Conservation (phyloP, 257 asterid species). For the Solanum appendiculatum region DNA sequence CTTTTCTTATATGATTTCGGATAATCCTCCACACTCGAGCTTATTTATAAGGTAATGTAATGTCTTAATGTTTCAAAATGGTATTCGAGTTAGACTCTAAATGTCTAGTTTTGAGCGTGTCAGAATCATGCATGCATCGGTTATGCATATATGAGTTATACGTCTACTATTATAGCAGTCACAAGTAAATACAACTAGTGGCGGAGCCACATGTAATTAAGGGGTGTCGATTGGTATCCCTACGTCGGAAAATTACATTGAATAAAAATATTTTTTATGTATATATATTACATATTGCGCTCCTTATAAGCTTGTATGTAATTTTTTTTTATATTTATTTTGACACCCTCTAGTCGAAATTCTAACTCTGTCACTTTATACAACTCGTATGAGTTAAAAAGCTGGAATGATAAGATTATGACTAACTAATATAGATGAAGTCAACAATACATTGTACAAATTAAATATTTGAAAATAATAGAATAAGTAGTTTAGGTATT, state of each 20-base stretch:
- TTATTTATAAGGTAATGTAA: neutral
- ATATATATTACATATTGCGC: too few species aligned
- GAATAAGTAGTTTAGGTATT: neutral
- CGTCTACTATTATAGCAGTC: neutral
- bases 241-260: too few species aligned
- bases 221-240: too few species aligned
- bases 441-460: neutral
- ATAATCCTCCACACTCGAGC: neutral
- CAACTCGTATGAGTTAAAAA: neutral
- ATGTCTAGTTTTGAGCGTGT: neutral
- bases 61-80: neutral
- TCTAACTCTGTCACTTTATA: too few species aligned
- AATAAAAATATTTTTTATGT: too few species aligned
- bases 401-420: neutral
- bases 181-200: neutral
- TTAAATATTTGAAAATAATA: neutral
- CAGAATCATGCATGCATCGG: neutral
- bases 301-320: too few species aligned
- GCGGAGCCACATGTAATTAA: too few species aligned
- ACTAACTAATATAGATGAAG: neutral
- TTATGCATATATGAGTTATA: neutral
- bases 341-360: too few species aligned
- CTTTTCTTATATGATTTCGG: neutral
- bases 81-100: neutral
- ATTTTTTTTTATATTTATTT: too few species aligned